phyloP scores from a whole-genome alignment of 192 early-diverging fungal genomes.

The Linnemannia elongata region DNA sequence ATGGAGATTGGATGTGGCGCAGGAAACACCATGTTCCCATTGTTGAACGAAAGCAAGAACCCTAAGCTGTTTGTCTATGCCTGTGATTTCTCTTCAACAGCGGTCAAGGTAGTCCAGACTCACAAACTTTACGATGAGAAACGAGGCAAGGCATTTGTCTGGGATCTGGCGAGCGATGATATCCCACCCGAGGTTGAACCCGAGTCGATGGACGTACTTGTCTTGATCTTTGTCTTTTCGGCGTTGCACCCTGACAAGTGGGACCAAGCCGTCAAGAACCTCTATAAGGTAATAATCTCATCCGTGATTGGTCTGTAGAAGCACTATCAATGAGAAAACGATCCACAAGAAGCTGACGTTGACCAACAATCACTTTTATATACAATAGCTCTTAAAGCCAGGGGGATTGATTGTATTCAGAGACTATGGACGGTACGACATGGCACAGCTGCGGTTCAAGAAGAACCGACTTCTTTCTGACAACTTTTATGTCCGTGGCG shows the following conservation, averaged over 20 bases:
- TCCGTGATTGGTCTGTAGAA: too few species aligned
- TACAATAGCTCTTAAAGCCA: slow-evolving; percentile 78
- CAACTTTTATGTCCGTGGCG: slow-evolving; percentile 98
- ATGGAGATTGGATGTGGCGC: slow-evolving; percentile 98
- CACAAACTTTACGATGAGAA: slow-evolving; percentile 75
- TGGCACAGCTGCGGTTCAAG: slow-evolving; percentile 98
- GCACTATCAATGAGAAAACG: background rate
- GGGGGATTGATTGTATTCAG: slow-evolving; percentile 92
- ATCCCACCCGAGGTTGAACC: slow-evolving; percentile 79
- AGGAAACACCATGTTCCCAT: slow-evolving; percentile 95
- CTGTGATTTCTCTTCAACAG: slow-evolving; percentile 90
- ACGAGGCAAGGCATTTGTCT: slow-evolving; percentile 91
- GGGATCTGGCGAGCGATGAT: slow-evolving; percentile 84
- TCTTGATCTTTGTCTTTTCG: slow-evolving; percentile 95
- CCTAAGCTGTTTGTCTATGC: slow-evolving; percentile 88
- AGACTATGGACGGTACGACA: slow-evolving; percentile 98
- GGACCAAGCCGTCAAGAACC: slow-evolving; percentile 84
- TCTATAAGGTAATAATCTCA: slow-evolving; percentile 69
- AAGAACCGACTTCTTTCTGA: slow-evolving; percentile 88
- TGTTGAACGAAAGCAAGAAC: slow-evolving; percentile 80
- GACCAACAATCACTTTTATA: background rate
- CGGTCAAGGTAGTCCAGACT: slow-evolving; percentile 88
- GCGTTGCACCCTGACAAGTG: slow-evolving; percentile 91
- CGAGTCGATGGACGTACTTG: slow-evolving; percentile 88
- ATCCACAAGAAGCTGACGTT: background rate